phyloP scores from a whole-genome alignment of 441 rosid genomes.

The Dalechampia spathulata region DNA sequence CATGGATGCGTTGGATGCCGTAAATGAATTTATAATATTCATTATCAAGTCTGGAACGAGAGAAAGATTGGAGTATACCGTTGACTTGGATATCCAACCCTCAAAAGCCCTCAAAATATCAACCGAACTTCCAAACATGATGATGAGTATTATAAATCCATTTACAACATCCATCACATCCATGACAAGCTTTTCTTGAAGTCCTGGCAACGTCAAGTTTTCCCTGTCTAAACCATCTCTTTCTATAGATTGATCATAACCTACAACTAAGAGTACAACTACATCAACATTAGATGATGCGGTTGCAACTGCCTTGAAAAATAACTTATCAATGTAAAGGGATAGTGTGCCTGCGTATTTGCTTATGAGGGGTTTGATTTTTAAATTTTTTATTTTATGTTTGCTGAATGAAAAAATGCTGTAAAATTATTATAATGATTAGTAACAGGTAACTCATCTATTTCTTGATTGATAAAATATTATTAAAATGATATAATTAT shows the following conservation, averaged over 20 bases:
- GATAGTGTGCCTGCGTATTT: slow-evolving; percentile 24
- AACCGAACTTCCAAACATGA: slow-evolving; percentile 38
- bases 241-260: slow-evolving; percentile 32
- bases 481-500: too few relatives aligned
- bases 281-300: slow-evolving; percentile 21
- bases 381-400: too few relatives aligned
- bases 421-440: too few relatives aligned
- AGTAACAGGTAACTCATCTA: too few relatives aligned
- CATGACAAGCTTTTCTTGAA: slow-evolving; percentile 28
- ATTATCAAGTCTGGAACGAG: slow-evolving; percentile 35
- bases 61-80: too few relatives aligned
- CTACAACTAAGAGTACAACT: slow-evolving; percentile 30
- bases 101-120: slow-evolving; percentile 34
- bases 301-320: slow-evolving; percentile 9
- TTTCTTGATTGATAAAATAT: too few relatives aligned
- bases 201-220: slow-evolving; percentile 33
- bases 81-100: slow-evolving; percentile 47
- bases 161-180: slow-evolving; percentile 25
- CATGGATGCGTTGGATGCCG: slow-evolving; percentile 21
- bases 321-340: slow-evolving; percentile 15
- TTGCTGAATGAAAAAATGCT: too few relatives aligned
- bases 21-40: slow-evolving; percentile 23
- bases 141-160: slow-evolving; percentile 24
- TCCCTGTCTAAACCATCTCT: slow-evolving; percentile 32
- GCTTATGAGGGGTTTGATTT: too few relatives aligned